Base-by-base conservation (phyloP, 1,139 yeast genomes). In the Waltiozyma sp. region DNA sequence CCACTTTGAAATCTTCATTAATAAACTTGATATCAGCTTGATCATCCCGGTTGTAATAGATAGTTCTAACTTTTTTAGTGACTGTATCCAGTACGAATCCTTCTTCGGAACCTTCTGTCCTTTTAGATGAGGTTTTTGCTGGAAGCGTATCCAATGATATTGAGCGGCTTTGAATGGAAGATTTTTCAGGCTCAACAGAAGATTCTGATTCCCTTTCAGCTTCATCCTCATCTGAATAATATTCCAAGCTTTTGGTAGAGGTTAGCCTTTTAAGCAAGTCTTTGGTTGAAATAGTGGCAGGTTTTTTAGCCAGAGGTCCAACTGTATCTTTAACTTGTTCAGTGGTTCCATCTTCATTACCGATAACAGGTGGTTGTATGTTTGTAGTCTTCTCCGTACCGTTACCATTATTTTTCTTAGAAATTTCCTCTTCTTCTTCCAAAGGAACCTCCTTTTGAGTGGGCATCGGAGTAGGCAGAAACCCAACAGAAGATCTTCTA, bases 1-100 rank as follows among this genome's bases (percentile, higher is more conserved):
- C 58, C 14, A 73, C 62, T 18, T 65, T 58, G 51, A 45, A 40
- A 44, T 52, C 46, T 42, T 47, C 47, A 43, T 49, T 42, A 47
- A 50, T 41, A 14, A 31, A 31, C 14, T 35, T 11, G 6, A 18
- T 18, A 43, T 47, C 38, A 40, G 47, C 37, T 46, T 54, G 36
- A 36, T 46, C 38, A 38, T 39, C 15, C 39, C 47, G 19, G 54
- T 49, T 34, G 56, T 58, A 31, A 52, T 49, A 13, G 57, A 58
- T 36, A 55, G 46, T 46, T 57, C 48, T 47, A 56, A 56, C 13
- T 39, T 40, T 44, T 11, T 40, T 44, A 24, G 34, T 34, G 28
- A 19, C 47, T 42, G 31, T 55, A 54, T 43, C 62, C 42, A 11
- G 63, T 50, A 45, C 52, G 53, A 44, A 55, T 41, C 48, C 34